Evolutionary conservation across 2,329 filamentous ascomycete species (phyloP).

Genomic region (Raffaelea arxii): DNA sequence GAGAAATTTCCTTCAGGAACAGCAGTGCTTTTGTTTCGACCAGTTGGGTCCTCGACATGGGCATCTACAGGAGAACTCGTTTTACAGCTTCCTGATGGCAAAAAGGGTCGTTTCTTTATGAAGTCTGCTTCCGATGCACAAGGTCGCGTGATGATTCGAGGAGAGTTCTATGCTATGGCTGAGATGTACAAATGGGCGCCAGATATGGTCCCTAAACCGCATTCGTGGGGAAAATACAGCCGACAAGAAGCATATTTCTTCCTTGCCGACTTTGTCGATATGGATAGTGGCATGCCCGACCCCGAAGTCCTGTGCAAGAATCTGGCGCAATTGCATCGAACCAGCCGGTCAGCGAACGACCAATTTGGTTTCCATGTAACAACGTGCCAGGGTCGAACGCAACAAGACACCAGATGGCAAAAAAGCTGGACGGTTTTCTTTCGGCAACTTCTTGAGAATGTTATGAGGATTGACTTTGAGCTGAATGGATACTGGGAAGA

Average conservation of each 20-base stretch:
- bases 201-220: slow-evolving; percentile 19
- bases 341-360: slow-evolving; percentile 15
- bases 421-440: slow-evolving; percentile 30
- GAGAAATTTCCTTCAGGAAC: slow-evolving; percentile 2
- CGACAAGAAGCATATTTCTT: slow-evolving; percentile 18
- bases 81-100: slow-evolving; percentile 2
- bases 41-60: background rate
- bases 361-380: slow-evolving; percentile 26
- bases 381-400: slow-evolving; percentile 21
- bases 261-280: slow-evolving; percentile 20
- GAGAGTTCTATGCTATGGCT: slow-evolving; percentile 21
- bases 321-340: slow-evolving; percentile 11
- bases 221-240: slow-evolving; percentile 17
- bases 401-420: slow-evolving; percentile 22
- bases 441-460: slow-evolving; percentile 19
- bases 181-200: slow-evolving; percentile 18
- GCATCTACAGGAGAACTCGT: background rate
- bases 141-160: slow-evolving; percentile 13
- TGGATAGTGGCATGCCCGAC: slow-evolving; percentile 14
- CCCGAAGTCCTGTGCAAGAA: slow-evolving; percentile 7
- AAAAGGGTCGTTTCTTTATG: slow-evolving; percentile 7
- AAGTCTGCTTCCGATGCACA: slow-evolving; percentile 1
- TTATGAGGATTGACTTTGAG: slow-evolving; percentile 18
- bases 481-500: slow-evolving; percentile 21
- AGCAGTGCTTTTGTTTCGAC: slow-evolving; percentile 3